phyloP scores from a whole-genome alignment of 495 filamentous ascomycete genomes.

The Astrothelium subdiscretum region DNA sequence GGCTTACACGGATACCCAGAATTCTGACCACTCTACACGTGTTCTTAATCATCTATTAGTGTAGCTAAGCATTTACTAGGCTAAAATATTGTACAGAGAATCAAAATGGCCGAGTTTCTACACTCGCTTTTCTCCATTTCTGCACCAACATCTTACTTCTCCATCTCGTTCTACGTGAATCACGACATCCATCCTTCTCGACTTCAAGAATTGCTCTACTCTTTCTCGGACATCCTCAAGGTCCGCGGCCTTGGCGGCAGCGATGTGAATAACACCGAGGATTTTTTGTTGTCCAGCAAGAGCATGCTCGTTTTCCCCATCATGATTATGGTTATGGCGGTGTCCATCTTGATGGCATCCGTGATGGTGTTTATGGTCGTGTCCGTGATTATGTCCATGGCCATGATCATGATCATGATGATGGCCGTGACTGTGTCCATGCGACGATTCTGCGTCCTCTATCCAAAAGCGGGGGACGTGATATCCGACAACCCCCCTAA shows the following conservation, averaged over 20 bases:
- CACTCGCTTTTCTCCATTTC: conserved; percentile 15
- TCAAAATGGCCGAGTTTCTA: not conserved
- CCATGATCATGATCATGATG: conserved; percentile 21
- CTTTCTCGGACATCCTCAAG: conserved; percentile 31
- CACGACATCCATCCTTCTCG: conserved; percentile 27
- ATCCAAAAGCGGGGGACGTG: conserved; percentile 89
- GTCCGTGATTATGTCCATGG: conserved; percentile 21
- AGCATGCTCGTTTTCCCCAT: not conserved
- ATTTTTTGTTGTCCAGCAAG: conserved; percentile 16
- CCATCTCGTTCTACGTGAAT: conserved; percentile 31
- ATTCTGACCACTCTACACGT: not conserved
- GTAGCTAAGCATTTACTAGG: not conserved
- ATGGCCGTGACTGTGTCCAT: conserved; percentile 19
- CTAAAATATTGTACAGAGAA: conserved; percentile 4
- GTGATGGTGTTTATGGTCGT: conserved; percentile 20
- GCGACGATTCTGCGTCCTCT: conserved; percentile 50
- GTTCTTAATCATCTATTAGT: not conserved
- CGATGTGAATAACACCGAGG: conserved; percentile 32
- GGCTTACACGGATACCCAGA: too few relatives aligned
- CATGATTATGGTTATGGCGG: not conserved
- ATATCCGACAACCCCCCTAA: conserved; percentile 78
- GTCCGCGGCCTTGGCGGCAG: conserved; percentile 21
- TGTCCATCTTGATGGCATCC: conserved; percentile 21
- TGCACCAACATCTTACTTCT: conserved; percentile 30
- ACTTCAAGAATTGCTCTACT: conserved; percentile 25